These are phyloP conservation scores for Paraphoma sp. DNA, from an alignment of 2,329 filamentous ascomycete species.

Conservation along the genomic window DNA sequence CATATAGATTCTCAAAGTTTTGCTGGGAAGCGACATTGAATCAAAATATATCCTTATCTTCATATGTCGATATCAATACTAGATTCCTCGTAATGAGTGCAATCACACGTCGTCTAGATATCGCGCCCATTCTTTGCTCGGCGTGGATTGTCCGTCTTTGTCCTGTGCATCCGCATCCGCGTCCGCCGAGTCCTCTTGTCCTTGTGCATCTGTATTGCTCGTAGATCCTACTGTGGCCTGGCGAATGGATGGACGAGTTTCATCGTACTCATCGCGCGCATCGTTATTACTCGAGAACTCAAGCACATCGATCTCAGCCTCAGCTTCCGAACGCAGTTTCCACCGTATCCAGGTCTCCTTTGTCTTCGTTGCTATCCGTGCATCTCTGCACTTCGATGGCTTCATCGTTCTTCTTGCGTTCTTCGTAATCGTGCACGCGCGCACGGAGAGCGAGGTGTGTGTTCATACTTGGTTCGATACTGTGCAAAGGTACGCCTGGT, in stretches of 20 bases:
- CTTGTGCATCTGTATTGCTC: too few relatives aligned
- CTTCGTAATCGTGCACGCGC: conserved; percentile 2
- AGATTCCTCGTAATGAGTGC: too few relatives aligned
- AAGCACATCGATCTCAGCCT: background rate
- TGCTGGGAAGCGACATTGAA: background rate
- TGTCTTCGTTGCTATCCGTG: background rate
- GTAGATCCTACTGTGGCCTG: too few relatives aligned
- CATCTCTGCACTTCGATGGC: background rate
- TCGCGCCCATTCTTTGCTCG: background rate
- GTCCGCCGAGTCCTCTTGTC: too few relatives aligned
- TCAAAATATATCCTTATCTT: background rate
- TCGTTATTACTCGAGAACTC: background rate
- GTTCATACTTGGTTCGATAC: background rate
- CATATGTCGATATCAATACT: background rate
- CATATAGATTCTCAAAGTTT: background rate
- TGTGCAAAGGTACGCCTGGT: background rate
- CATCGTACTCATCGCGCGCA: background rate
- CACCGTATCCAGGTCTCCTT: background rate
- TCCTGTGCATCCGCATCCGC: background rate
- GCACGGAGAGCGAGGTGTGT: conserved; percentile 1
- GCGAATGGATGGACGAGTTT: background rate
- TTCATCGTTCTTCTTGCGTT: background rate
- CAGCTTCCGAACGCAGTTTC: background rate
- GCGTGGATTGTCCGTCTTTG: background rate
- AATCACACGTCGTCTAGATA: background rate